phyloP scores from a whole-genome alignment of 129 eudicot species.

The Flaveria robusta region DNA sequence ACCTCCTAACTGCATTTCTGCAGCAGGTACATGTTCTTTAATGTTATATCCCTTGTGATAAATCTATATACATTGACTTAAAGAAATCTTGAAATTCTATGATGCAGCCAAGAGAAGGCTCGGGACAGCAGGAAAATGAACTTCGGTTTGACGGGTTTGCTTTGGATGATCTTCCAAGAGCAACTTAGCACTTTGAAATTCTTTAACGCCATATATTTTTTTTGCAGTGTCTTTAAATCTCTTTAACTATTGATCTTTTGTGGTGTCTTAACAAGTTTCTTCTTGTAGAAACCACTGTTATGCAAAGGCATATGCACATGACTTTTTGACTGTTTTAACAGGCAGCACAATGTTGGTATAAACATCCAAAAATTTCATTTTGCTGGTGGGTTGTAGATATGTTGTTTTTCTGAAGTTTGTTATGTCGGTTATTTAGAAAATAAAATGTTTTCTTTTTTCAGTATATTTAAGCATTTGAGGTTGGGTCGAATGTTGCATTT shows the following conservation, averaged over 20 bases:
- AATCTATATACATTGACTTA: background rate
- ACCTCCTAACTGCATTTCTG: constrained; percentile 61
- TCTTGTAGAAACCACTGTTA: background rate
- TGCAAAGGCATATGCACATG: background rate
- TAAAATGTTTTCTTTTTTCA: background rate
- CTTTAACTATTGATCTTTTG: constrained; percentile 7
- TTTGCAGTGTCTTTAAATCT: too few relatives aligned
- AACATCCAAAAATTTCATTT: constrained; percentile 15
- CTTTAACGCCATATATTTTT: too few relatives aligned
- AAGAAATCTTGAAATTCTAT: background rate
- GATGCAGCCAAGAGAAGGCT: constrained; percentile 47
- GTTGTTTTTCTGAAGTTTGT: constrained; percentile 7
- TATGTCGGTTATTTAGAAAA: background rate
- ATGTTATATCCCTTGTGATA: background rate
- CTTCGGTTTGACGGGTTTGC: constrained; percentile 59
- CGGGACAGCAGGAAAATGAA: constrained; percentile 50
- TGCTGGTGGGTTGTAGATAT: constrained; percentile 9
- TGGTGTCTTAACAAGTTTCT: constrained; percentile 10
- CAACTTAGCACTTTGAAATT: too few relatives aligned
- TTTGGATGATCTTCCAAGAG: constrained; percentile 76
- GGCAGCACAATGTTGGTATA: constrained; percentile 37
- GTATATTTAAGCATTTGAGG: background rate
- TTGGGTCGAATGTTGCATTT: background rate
- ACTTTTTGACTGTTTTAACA: constrained; percentile 34
- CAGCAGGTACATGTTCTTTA: constrained; percentile 47